Base-by-base conservation (phyloP, 371 early-diverging fungal species). In the Mortierella sp. region DNA sequence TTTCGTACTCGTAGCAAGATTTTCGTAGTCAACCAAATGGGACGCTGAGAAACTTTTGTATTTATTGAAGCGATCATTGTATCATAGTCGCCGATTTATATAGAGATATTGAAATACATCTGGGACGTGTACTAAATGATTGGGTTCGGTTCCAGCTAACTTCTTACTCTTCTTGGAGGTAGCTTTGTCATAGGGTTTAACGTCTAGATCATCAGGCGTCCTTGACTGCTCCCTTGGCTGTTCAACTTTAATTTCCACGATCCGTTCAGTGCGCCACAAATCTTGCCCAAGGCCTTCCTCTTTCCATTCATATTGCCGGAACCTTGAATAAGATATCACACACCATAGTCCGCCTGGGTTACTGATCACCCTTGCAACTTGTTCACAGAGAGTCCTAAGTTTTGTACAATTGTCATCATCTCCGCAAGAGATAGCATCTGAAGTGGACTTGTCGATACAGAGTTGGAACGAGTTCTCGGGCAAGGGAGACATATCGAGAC, bases 351-450 rank as follows among this genome's bases (percentile, higher is more conserved):
- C 76, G 2, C 64, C 70, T 19, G 74, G 74, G 23, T 57, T 45
- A 0, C 9, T 26, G 22, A 73, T 29, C 31, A 76, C 76, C 12
- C 76, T 28, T 1, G 70, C 76, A 2, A 76, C 76, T 28, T 76
- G 70, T 3, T 66, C 66, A 23, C 76, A 76, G 0, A 76, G 47
- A 0, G 70, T 76, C 53, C 67, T n/a, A 10, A 76, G 55, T 43
- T 76, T 76, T 12, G 66, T 76, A 34, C 42, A 65, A 5, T 76
- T 10, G 55, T 76, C 76, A 45, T 76, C 76, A 35, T 76, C 76
- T 2, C 76, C 76, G n/a, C 76, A 76, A 0, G 76, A 70, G 23
- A 76, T 76, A 54, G 76, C 76, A 19, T 76, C 76, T 13, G 76
- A 76, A 7, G 76, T 76, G 0, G 76, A 76, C 47, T 76, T 76